phyloP scores from a whole-genome alignment of 2,329 filamentous ascomycete species.

The Scytalidium sp. region DNA sequence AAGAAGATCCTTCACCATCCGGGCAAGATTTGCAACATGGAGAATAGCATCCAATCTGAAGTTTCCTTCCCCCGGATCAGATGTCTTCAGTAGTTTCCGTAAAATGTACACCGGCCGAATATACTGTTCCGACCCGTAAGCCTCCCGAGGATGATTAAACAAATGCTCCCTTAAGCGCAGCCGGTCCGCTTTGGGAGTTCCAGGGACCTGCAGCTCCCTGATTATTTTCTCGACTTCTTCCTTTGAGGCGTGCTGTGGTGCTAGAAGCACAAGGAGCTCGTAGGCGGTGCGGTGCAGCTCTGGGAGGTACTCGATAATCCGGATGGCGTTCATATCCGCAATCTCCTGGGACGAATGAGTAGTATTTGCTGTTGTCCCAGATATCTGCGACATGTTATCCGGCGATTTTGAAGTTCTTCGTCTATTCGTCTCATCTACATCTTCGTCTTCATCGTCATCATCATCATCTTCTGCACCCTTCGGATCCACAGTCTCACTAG shows the following conservation, averaged over 20 bases:
- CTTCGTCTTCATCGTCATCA: conserved; percentile 7
- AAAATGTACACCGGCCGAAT: conserved; percentile 31
- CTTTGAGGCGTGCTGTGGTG: conserved; percentile 23
- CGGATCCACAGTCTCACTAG: conserved; percentile 7
- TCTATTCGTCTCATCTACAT: conserved; percentile 1
- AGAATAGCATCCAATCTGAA: conserved; percentile 36
- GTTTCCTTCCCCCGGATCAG: conserved; percentile 12
- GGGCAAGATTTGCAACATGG: conserved; percentile 41
- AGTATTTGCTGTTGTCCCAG: conserved; percentile 20
- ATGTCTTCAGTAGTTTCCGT: conserved; percentile 25
- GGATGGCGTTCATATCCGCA: conserved; percentile 28
- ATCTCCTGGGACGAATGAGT: conserved; percentile 19
- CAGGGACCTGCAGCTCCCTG: conserved; percentile 22
- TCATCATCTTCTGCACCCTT: conserved; percentile 5
- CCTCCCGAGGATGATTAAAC: conserved; percentile 10
- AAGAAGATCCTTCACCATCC: conserved; percentile 31
- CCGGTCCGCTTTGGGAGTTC: conserved; percentile 11
- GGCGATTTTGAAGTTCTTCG: conserved; percentile 11
- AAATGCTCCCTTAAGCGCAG: conserved; percentile 12
- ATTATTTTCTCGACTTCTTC: conserved; percentile 26
- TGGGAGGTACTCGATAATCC: conserved; percentile 35
- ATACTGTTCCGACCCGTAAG: conserved; percentile 25
- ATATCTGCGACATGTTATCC: conserved; percentile 16
- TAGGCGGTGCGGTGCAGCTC: conserved; percentile 31
- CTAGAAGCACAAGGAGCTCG: conserved; percentile 33